These are phyloP conservation scores for Rubia peregrina DNA, from an alignment of 305 asterid species.

Conservation along the genomic window DNA sequence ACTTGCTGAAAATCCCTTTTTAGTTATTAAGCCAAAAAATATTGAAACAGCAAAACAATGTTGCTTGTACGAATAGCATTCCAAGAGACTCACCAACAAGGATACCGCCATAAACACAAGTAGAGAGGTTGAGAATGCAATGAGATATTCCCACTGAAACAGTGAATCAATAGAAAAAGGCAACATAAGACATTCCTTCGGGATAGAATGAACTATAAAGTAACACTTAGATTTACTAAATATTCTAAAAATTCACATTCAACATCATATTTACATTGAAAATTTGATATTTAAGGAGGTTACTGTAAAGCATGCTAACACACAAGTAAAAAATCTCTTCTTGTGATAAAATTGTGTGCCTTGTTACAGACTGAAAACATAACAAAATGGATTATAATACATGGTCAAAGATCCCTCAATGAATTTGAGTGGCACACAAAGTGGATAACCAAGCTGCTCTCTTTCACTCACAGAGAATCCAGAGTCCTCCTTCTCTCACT, in stretches of 20 bases:
- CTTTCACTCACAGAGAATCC: constrained; percentile 36
- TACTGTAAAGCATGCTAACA: neutral
- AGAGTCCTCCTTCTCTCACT: too few species aligned
- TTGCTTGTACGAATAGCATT: neutral
- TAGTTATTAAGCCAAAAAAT: too few species aligned
- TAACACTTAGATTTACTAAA: neutral
- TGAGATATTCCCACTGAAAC: constrained; percentile 73
- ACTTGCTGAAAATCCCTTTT: too few species aligned
- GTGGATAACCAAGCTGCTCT: constrained; percentile 57
- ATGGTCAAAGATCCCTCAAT: constrained; percentile 52
- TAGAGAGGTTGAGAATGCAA: constrained; percentile 36
- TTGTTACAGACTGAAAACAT: constrained; percentile 16
- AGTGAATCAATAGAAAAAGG: neutral
- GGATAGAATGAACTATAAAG: neutral
- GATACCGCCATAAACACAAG: constrained; percentile 82
- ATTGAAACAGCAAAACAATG: neutral
- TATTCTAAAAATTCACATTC: neutral
- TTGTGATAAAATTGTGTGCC: neutral
- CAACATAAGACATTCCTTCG: neutral
- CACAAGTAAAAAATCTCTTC: neutral
- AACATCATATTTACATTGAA: neutral
- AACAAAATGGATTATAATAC: constrained; percentile 95
- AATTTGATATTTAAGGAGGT: neutral
- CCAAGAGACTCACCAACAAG: constrained; percentile 81
- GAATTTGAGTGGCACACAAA: constrained; percentile 69